Conservation (phyloP, 2,329 filamentous ascomycete genomes). For the Dendrostoma leiphaemia region DNA sequence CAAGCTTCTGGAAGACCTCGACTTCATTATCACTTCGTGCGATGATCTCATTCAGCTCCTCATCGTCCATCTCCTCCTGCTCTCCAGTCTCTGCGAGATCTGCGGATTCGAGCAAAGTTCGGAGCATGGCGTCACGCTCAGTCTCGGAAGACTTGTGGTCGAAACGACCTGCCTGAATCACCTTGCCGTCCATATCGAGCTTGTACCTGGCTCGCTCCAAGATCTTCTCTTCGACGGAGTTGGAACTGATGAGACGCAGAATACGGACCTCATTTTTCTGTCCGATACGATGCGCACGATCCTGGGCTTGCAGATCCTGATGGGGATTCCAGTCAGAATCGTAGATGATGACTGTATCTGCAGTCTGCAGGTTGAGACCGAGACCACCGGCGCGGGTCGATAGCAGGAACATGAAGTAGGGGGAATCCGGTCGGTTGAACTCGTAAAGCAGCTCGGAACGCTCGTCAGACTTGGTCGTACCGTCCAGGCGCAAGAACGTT, state of each 20-base stretch:
- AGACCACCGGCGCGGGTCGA: slow-evolving; percentile 98
- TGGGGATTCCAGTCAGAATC: slow-evolving; percentile 99
- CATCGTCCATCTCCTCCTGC: slow-evolving; percentile 97
- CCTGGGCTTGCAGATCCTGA: slow-evolving; percentile 97
- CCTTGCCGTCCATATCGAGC: slow-evolving; percentile 98
- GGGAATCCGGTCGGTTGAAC: slow-evolving; percentile 87
- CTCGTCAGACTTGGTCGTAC: slow-evolving; percentile 96
- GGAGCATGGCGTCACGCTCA: slow-evolving; percentile 93
- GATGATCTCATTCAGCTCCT: slow-evolving; percentile 93
- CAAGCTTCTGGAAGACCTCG: slow-evolving; percentile 74
- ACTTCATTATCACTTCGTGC: slow-evolving; percentile 85
- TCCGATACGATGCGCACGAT: slow-evolving; percentile 99
- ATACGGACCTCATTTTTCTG: slow-evolving; percentile 99
- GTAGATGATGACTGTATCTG: slow-evolving; percentile 99
- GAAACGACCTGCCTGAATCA: slow-evolving; percentile 98
- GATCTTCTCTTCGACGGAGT: slow-evolving; percentile 98
- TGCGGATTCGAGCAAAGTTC: slow-evolving; percentile 85
- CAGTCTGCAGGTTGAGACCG: slow-evolving; percentile 94
- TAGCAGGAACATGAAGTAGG: slow-evolving; percentile 97
- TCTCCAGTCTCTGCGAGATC: slow-evolving; percentile 68
- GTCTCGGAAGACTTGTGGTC: slow-evolving; percentile 99
- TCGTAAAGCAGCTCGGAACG: slow-evolving; percentile 83
- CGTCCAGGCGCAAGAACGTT: slow-evolving; percentile 88
- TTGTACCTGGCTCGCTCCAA: slow-evolving; percentile 95
- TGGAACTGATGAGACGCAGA: slow-evolving; percentile 89